These are phyloP conservation scores for Mediolabrus comicus DNA, from an alignment of 108 stramenopile species.

Conservation along the genomic window DNA sequence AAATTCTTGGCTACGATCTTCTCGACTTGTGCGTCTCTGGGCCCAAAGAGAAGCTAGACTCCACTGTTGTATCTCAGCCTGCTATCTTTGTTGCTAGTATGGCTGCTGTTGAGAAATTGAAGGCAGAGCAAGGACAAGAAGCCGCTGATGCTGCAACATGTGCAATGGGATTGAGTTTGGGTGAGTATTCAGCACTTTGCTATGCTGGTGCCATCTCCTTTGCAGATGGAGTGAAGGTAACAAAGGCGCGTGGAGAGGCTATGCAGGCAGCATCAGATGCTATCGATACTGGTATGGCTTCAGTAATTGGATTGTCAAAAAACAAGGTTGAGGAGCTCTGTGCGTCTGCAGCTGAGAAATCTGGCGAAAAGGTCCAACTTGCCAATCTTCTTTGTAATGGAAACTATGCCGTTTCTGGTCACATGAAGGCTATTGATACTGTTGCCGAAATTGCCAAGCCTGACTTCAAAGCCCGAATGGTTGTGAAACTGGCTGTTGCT, in stretches of 20 bases:
- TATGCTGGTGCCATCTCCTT: slow-evolving; percentile 96
- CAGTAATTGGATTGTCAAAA: slow-evolving; percentile 92
- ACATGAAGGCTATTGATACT: slow-evolving; percentile 82
- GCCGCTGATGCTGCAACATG: slow-evolving; percentile 92
- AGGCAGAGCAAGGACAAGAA: slow-evolving; percentile 83
- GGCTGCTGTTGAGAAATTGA: slow-evolving; percentile 96
- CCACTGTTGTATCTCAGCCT: slow-evolving; percentile 95
- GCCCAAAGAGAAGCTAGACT: slow-evolving; percentile 94
- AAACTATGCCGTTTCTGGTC: slow-evolving; percentile 96
- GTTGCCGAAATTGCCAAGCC: slow-evolving; percentile 94
- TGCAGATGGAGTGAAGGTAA: slow-evolving; percentile 97
- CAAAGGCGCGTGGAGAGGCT: slow-evolving; percentile 95
- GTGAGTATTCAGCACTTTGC: slow-evolving; percentile 98
- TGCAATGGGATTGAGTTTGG: slow-evolving; percentile 93
- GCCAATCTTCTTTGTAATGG: slow-evolving; percentile 96
- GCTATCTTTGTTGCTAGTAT: slow-evolving; percentile 98
- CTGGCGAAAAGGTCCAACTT: slow-evolving; percentile 81
- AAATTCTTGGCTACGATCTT: slow-evolving; percentile 96
- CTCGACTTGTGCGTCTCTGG: slow-evolving; percentile 89
- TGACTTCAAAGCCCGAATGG: slow-evolving; percentile 97
- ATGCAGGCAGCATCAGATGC: slow-evolving; percentile 98
- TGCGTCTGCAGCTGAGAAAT: slow-evolving; percentile 74
- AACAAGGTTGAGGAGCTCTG: slow-evolving; percentile 88
- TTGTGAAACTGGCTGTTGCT: slow-evolving; percentile 95
- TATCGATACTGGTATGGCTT: slow-evolving; percentile 93